Base-by-base conservation (phyloP, 495 filamentous ascomycete species). In the Penicillium crystallinum region DNA sequence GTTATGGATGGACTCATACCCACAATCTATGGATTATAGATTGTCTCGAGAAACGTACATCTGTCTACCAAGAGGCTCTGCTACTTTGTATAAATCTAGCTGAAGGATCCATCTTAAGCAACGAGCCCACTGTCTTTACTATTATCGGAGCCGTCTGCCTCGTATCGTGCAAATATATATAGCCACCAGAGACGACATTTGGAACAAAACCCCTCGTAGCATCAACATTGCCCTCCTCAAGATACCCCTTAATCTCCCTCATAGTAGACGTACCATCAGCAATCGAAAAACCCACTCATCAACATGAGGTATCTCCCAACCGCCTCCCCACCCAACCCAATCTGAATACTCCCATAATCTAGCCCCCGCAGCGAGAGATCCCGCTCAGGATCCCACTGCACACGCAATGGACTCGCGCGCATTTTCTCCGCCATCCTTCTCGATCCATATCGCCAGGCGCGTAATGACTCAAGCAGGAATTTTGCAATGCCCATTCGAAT, bases 371-470 rank as follows among this genome's bases (percentile, higher is more conserved):
- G 29, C 30, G 48, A 42, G 8, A 77, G 60, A 33, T 60, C 62
- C 12, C 82, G 49, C 62, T 85, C 82, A 0, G 82, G 82, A 62
- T 85, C 82, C 83, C 82, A 85, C 64, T 85, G 83, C 7, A 86
- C 72, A 17, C 76, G 68, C 1, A 81, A 75, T 1, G 71, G 59
- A 19, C 57, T 59, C n/a, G 52, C 52, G 39, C 58, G 73, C 39
- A 72, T 57, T 42, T 52, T 54, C 41, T 52, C 29, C 29, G 57
- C 56, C 63, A 50, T 62, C 52, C 37, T 7, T 46, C 18, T 6
- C 34, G 52, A 15, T 42, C n/a, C 3, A 35, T 31, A 54, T 55
- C 10, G 52, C 71, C 40, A 2, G 22, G 42, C 1, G 30, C 47
- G 31, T 34, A 34, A 45, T 59, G 46, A 8, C 49, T 57, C 27